phyloP scores from a whole-genome alignment of 768 basidiomycete species.

The Boletus bicolor region DNA sequence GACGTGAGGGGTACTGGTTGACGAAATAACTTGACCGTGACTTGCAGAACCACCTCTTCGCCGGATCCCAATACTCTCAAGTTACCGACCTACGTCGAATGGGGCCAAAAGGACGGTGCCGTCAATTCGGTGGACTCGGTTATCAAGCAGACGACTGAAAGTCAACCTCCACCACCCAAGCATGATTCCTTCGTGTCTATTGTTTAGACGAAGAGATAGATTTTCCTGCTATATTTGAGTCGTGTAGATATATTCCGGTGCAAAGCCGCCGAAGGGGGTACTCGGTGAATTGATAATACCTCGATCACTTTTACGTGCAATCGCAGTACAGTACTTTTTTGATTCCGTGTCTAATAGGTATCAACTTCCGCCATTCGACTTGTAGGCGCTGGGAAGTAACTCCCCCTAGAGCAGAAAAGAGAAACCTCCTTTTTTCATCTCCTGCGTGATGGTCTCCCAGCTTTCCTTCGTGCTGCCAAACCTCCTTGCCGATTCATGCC shows the following conservation, averaged over 20 bases:
- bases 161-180: neutral
- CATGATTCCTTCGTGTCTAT: neutral
- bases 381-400: neutral
- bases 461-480: slow-evolving; percentile 56
- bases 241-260: neutral
- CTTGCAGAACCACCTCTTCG: slow-evolving; percentile 9
- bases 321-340: slow-evolving; percentile 16
- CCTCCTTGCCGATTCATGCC: slow-evolving; percentile 70
- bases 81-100: slow-evolving; percentile 18
- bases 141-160: slow-evolving; percentile 5
- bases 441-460: slow-evolving; percentile 69
- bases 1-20: neutral
- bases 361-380: neutral
- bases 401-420: neutral
- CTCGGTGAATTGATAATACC: neutral
- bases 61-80: slow-evolving; percentile 10
- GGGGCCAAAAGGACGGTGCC: slow-evolving; percentile 1
- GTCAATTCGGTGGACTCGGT: slow-evolving; percentile 5
- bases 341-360: neutral
- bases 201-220: slow-evolving; percentile 7
- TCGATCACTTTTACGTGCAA: neutral
- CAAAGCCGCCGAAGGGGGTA: neutral
- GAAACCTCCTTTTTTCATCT: slow-evolving; percentile 39
- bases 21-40: neutral
- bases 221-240: neutral